Evolutionary conservation across 2,329 filamentous ascomycete species (phyloP).

Genomic region (Colletotrichum destructivum): DNA sequence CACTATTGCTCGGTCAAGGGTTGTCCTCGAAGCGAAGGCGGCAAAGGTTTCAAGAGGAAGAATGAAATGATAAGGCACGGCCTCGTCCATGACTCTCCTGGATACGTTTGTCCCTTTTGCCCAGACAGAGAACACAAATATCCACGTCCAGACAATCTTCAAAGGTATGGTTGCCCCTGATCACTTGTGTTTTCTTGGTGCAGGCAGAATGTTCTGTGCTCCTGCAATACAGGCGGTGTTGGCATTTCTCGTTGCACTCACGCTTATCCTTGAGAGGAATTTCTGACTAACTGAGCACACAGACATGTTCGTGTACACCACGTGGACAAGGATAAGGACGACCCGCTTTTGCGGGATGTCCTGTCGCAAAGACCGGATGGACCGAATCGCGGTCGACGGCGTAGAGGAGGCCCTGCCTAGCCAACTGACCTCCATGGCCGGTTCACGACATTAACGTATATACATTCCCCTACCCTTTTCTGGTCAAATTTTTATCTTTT

Average conservation of each 20-base stretch:
- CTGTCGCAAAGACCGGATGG: conserved; percentile 89
- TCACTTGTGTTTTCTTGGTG: background rate
- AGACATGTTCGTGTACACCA: conserved; percentile 97
- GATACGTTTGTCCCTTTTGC: conserved; percentile 97
- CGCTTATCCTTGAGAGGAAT: too few relatives aligned
- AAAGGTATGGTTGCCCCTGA: conserved; percentile 74
- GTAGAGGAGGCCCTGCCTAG: conserved; percentile 66
- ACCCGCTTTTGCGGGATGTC: conserved; percentile 84
- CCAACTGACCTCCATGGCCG: background rate
- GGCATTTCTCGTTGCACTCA: background rate
- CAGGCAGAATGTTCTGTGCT: background rate
- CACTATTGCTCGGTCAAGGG: conserved; percentile 76
- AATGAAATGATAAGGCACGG: conserved; percentile 84
- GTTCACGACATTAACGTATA: conserved; percentile 30
- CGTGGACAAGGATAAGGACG: conserved; percentile 89
- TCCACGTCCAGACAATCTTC: conserved; percentile 94
- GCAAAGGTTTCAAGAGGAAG: conserved; percentile 80
- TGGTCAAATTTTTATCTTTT: background rate
- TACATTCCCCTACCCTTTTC: conserved; percentile 6
- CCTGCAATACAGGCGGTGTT: too few relatives aligned
- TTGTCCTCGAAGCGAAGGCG: conserved; percentile 74
- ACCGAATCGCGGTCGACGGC: conserved; percentile 82
- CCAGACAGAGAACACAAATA: conserved; percentile 95
- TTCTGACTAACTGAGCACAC: conserved; percentile 7
- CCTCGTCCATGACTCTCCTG: conserved; percentile 92